A percentile compares a stretch with the other conserved stretches of the same genome.
phyloP scores from a whole-genome alignment of 306 rosid genomes.

The Dryas octopetala region DNA sequence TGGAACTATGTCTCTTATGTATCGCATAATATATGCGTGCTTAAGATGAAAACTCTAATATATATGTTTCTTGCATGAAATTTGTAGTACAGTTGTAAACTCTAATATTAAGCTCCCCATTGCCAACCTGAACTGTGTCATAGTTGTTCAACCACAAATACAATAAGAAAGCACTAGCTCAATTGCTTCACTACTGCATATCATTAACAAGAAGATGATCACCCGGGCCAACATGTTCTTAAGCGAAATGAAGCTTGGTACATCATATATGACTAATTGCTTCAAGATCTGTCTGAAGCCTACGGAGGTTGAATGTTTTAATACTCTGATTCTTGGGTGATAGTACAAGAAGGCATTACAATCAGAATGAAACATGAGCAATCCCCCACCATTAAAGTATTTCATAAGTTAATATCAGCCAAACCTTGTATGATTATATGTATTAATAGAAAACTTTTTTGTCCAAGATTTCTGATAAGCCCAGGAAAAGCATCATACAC shows the following conservation, averaged over 20 bases:
- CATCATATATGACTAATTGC: not conserved
- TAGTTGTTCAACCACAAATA: too few species aligned
- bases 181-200: too few species aligned
- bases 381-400: not conserved
- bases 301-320: not conserved
- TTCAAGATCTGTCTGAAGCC: not conserved
- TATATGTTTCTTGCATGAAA: too few species aligned
- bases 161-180: too few species aligned
- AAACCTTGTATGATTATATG: not conserved
- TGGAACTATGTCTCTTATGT: not conserved
- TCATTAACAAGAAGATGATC: too few species aligned
- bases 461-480: not conserved
- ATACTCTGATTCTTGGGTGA: not conserved
- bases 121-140: too few species aligned
- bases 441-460: not conserved
- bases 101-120: too few species aligned
- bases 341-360: not conserved
- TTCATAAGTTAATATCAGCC: not conserved
- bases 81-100: too few species aligned
- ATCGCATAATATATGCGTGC: too few species aligned
- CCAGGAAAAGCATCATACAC: not conserved
- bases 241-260: constrained; percentile 12
- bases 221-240: not conserved
- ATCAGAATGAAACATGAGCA: not conserved
- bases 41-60: not conserved